Conservation (phyloP, 108 stramenopile genomes). For the Poteriospumella lacustris region DNA sequence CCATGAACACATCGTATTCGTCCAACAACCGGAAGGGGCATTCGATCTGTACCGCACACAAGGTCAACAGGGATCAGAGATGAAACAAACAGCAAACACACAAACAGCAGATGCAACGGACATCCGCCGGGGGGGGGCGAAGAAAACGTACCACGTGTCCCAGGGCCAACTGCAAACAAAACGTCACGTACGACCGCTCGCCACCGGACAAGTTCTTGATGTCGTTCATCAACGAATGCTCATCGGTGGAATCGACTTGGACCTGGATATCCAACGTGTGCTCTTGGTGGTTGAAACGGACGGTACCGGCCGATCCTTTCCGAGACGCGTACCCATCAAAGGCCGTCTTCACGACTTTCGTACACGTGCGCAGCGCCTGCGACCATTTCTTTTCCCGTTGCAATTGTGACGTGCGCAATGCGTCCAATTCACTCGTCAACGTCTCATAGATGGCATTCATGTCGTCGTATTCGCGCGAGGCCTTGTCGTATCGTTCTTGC, state of each 20-base stretch:
- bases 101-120: too few relatives aligned
- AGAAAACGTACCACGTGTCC: constrained; percentile 54
- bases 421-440: not conserved
- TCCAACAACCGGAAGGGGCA: constrained; percentile 96
- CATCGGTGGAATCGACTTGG: constrained; percentile 50
- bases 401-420: not conserved
- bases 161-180: constrained; percentile 81
- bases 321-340: constrained; percentile 71
- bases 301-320: constrained; percentile 66
- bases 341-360: not conserved
- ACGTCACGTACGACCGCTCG: constrained; percentile 69
- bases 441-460: not conserved
- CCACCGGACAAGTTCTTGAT: constrained; percentile 65
- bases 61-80: too few relatives aligned
- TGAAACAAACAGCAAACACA: too few relatives aligned
- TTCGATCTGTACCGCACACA: too few relatives aligned
- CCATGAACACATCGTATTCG: constrained; percentile 96
- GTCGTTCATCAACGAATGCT: constrained; percentile 65
- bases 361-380: not conserved
- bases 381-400: not conserved
- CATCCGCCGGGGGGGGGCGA: too few relatives aligned
- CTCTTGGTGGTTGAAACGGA: constrained; percentile 67
- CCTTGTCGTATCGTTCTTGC: not conserved
- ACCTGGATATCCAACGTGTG: constrained; percentile 60
- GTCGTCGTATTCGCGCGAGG: not conserved